Evolutionary conservation across 2,329 filamentous ascomycete species (phyloP).

Genomic region (Ploettnerulaceae sp.): DNA sequence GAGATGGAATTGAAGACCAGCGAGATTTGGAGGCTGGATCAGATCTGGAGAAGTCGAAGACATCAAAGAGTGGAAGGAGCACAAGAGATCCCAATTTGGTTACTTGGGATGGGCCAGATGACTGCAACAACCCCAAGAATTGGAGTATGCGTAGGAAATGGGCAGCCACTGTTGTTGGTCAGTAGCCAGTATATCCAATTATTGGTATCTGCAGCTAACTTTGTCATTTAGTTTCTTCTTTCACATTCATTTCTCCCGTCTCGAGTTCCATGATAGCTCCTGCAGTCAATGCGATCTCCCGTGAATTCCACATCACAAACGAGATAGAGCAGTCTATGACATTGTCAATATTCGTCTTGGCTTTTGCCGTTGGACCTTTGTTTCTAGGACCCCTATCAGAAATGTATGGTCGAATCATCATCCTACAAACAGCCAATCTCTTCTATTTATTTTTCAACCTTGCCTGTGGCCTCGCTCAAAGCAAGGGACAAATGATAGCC

Average conservation of each 20-base stretch:
- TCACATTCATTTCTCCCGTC: conserved; percentile 48
- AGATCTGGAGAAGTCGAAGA: conserved; percentile 22
- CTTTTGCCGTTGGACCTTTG: conserved; percentile 42
- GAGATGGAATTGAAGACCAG: conserved; percentile 25
- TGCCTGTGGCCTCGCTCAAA: conserved; percentile 43
- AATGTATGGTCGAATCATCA: conserved; percentile 41
- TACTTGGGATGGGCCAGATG: conserved; percentile 26
- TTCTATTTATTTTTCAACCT: conserved; percentile 53
- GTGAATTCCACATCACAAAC: conserved; percentile 47
- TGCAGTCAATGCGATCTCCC: conserved; percentile 45
- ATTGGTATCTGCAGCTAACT: background rate
- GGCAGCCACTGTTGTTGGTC: conserved; percentile 42
- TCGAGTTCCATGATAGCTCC: conserved; percentile 51
- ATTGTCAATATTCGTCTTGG: conserved; percentile 43
- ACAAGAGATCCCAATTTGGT: conserved; percentile 28
- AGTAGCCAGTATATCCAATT: background rate
- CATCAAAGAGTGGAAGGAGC: conserved; percentile 21
- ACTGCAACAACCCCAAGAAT: conserved; percentile 30
- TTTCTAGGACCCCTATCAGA: conserved; percentile 59
- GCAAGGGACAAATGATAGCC: conserved; percentile 41
- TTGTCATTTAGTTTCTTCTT: conserved; percentile 38
- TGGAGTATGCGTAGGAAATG: conserved; percentile 38
- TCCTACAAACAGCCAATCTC: conserved; percentile 43
- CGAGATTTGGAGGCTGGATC: conserved; percentile 24
- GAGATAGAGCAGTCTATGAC: conserved; percentile 43